A percentile compares a stretch with the other conserved stretches of the same genome.
Evolutionary conservation across 2,329 filamentous ascomycete genomes (phyloP).

Genomic region (Talaromyces pinophilus): DNA sequence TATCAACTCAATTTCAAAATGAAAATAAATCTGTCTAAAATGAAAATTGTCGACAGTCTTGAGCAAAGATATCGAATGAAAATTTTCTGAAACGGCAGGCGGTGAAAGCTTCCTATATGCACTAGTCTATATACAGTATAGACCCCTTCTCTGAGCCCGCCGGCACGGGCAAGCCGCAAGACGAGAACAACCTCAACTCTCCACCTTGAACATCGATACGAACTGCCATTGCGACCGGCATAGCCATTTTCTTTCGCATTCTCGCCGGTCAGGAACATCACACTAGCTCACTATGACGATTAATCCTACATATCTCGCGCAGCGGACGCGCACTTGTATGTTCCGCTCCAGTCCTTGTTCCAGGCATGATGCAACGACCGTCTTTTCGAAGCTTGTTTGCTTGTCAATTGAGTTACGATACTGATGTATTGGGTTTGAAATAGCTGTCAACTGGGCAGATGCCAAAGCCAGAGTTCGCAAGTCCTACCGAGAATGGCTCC

Average conservation of each 20-base stretch:
- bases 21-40: not conserved
- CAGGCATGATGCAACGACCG: not conserved
- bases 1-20: not conserved
- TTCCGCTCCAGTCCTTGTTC: slow-evolving; percentile 1
- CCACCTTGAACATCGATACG: not conserved
- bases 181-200: slow-evolving; percentile 17
- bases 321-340: slow-evolving; percentile 76
- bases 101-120: slow-evolving; percentile 29
- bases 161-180: slow-evolving; percentile 16
- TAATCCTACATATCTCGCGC: slow-evolving; percentile 88
- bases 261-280: slow-evolving; percentile 1
- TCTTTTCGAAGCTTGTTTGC: not conserved
- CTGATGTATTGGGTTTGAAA: slow-evolving; percentile 28
- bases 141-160: slow-evolving; percentile 7
- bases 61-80: slow-evolving; percentile 27
- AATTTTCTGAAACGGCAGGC: slow-evolving; percentile 43
- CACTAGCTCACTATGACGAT: slow-evolving; percentile 66
- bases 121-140: slow-evolving; percentile 1
- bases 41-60: not conserved
- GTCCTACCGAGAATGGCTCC: slow-evolving; percentile 93
- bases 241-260: not conserved
- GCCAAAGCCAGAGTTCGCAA: slow-evolving; percentile 82
- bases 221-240: slow-evolving; percentile 9
- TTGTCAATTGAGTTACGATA: slow-evolving; percentile 16
- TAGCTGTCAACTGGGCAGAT: slow-evolving; percentile 86